Evolutionary conservation across 2,329 filamentous ascomycete genomes (phyloP).

Genomic region (Venturia oleaginea): DNA sequence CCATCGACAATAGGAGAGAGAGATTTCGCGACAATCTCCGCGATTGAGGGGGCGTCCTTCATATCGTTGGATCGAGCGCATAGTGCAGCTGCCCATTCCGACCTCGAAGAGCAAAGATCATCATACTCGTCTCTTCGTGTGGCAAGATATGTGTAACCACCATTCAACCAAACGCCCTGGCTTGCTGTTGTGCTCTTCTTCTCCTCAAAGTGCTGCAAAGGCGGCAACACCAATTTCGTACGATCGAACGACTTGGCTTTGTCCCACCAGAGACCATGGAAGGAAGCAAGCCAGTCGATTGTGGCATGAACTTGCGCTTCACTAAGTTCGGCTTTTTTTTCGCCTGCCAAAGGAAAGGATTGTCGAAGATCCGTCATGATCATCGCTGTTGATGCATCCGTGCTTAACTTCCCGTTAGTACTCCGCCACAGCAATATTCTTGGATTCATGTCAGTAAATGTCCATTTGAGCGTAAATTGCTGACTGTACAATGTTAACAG

Average conservation of each 20-base stretch:
- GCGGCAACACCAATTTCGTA: slow-evolving; percentile 41
- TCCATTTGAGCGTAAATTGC: no score
- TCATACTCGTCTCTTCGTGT: slow-evolving; percentile 51
- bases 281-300: slow-evolving; percentile 53
- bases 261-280: slow-evolving; percentile 49
- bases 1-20: slow-evolving; percentile 37
- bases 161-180: slow-evolving; percentile 49
- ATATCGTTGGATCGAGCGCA: background rate
- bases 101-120: slow-evolving; percentile 33
- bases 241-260: slow-evolving; percentile 21
- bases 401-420: slow-evolving; percentile 33
- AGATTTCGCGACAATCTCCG: background rate
- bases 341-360: slow-evolving; percentile 47
- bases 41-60: background rate
- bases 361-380: slow-evolving; percentile 48
- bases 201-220: slow-evolving; percentile 41
- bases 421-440: slow-evolving; percentile 40
- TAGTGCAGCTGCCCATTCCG: slow-evolving; percentile 34
- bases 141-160: slow-evolving; percentile 55
- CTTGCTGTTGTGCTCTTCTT: slow-evolving; percentile 22
- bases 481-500: no score
- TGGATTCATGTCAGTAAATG: no score
- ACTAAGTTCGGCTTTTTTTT: slow-evolving; percentile 42
- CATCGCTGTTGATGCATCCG: slow-evolving; percentile 40
- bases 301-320: slow-evolving; percentile 43